Conservation (phyloP, 176 grass and related monocot species). For the Panicum miliaceum region DNA sequence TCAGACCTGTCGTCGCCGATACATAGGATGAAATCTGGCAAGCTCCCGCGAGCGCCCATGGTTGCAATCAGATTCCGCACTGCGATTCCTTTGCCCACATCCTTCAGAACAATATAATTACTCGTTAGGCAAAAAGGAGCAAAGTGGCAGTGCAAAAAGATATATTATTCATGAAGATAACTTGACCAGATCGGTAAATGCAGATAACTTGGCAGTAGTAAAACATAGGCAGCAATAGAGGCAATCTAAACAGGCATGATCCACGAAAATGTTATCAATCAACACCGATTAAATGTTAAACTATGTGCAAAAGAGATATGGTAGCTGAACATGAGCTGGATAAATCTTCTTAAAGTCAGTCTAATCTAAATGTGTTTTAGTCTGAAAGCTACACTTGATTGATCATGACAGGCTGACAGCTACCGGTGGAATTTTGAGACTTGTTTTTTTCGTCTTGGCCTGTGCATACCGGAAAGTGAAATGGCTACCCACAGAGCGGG, state of each 20-base stretch:
- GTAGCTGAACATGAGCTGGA: constrained; percentile 51
- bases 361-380: constrained; percentile 51
- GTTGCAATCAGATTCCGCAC: constrained; percentile 28
- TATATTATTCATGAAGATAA: not conserved
- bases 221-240: not conserved
- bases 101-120: constrained; percentile 29
- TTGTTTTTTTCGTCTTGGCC: constrained; percentile 23
- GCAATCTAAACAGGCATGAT: not conserved
- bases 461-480: constrained; percentile 27
- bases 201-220: not conserved
- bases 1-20: constrained; percentile 54
- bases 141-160: not conserved
- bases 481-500: not conserved
- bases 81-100: constrained; percentile 49
- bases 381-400: constrained; percentile 47
- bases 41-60: not conserved
- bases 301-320: constrained; percentile 40
- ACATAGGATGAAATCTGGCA: constrained; percentile 51
- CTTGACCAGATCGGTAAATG: not conserved
- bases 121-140: not conserved
- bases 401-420: constrained; percentile 55
- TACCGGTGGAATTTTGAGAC: constrained; percentile 13
- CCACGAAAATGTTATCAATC: not conserved
- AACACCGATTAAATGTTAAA: constrained; percentile 9
- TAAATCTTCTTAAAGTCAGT: constrained; percentile 44